These are phyloP conservation scores for Colletotrichum sansevieriae DNA, from an alignment of 2,329 filamentous ascomycete species.

Conservation along the genomic window DNA sequence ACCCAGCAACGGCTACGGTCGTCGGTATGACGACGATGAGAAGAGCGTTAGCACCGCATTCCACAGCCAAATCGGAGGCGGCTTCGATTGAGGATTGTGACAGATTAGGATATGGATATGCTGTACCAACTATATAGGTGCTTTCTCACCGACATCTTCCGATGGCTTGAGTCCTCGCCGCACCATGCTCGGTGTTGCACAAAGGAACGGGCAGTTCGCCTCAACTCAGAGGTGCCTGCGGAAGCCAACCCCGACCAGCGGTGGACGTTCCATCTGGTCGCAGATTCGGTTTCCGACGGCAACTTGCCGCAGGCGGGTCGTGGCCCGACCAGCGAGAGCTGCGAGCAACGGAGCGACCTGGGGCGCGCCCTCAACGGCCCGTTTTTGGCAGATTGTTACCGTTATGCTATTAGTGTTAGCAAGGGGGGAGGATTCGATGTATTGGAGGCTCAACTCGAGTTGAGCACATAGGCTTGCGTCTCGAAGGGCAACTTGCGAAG, in stretches of 20 bases:
- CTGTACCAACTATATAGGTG: slow-evolving; percentile 33
- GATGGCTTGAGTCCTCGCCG: slow-evolving; percentile 38
- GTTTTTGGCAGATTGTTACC: slow-evolving; percentile 36
- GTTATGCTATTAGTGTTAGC: slow-evolving; percentile 39
- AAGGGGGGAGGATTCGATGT: slow-evolving; percentile 7
- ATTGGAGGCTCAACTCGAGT: slow-evolving; percentile 3
- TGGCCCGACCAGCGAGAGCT: slow-evolving; percentile 41
- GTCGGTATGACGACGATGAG: slow-evolving; percentile 88
- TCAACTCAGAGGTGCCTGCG: slow-evolving; percentile 29
- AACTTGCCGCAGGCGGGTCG: slow-evolving; percentile 40
- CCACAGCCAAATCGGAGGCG: slow-evolving; percentile 88
- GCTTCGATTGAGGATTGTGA: slow-evolving; percentile 62
- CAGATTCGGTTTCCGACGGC: slow-evolving; percentile 24
- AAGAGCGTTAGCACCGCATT: slow-evolving; percentile 97
- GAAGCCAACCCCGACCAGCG: background rate
- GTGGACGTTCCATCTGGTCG: slow-evolving; percentile 3
- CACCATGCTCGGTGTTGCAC: slow-evolving; percentile 40
- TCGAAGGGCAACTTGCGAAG: slow-evolving; percentile 3
- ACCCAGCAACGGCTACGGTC: slow-evolving; percentile 69
- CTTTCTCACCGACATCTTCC: slow-evolving; percentile 38
- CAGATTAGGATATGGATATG: slow-evolving; percentile 36
- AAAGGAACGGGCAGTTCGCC: slow-evolving; percentile 35
- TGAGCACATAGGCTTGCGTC: slow-evolving; percentile 18
- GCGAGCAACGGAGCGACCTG: slow-evolving; percentile 35
- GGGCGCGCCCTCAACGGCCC: slow-evolving; percentile 41